phyloP scores from a whole-genome alignment of 305 asterid genomes.

The Solanum hybrid region DNA sequence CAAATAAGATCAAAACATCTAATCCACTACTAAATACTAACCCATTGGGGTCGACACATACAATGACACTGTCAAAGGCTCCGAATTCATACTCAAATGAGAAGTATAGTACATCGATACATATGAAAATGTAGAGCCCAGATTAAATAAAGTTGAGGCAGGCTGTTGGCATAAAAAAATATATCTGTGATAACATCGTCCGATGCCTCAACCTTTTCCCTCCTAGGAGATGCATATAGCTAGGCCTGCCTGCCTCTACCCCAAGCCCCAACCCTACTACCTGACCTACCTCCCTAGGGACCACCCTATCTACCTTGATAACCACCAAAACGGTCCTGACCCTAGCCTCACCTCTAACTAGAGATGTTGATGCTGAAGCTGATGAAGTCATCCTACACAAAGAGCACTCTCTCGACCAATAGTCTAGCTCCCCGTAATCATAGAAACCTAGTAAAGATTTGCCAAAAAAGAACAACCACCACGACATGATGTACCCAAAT shows the following conservation, averaged over 20 bases:
- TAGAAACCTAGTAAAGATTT: no score
- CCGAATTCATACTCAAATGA: neutral
- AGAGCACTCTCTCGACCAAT: neutral
- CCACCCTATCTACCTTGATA: neutral
- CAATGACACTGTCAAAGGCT: neutral
- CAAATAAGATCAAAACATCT: neutral
- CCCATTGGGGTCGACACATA: neutral
- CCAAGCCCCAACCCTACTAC: neutral
- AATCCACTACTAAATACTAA: neutral
- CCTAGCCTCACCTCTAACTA: neutral
- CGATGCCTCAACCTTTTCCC: neutral
- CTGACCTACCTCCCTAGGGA: neutral
- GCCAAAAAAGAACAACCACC: neutral
- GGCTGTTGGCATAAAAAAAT: neutral
- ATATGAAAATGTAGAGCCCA: neutral
- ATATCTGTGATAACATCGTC: neutral
- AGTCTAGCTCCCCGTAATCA: neutral
- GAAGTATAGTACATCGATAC: neutral
- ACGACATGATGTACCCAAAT: neutral
- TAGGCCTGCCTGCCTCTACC: neutral
- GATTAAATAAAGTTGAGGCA: neutral
- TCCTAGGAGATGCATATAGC: neutral
- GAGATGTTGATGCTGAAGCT: neutral
- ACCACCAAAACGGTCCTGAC: neutral
- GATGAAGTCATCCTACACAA: neutral